These are phyloP conservation scores for Acacia melanoxylon DNA, from an alignment of 306 rosid genomes.

Conservation along the genomic window DNA sequence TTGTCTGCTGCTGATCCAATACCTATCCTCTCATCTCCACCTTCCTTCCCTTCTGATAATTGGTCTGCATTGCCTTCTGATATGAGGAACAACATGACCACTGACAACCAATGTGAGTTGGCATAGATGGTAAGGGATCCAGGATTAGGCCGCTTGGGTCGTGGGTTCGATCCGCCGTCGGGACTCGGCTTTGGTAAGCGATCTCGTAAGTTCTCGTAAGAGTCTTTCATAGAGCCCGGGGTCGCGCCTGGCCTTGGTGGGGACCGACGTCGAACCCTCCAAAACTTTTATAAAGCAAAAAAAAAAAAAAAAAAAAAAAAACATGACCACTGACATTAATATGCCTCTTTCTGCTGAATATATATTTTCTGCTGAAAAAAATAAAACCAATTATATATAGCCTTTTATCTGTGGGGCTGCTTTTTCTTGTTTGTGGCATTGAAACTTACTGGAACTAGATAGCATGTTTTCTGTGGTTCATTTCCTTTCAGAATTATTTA, in stretches of 20 bases:
- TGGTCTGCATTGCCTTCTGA: conserved; percentile 73
- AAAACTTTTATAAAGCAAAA: too few relatives aligned
- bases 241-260: too few relatives aligned
- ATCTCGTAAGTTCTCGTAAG: too few relatives aligned
- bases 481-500: conserved; percentile 35
- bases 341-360: conserved; percentile 54
- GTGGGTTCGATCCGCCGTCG: too few relatives aligned
- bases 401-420: too few relatives aligned
- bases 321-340: conserved; percentile 73
- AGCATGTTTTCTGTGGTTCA: conserved; percentile 26
- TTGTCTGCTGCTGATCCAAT: conserved; percentile 65
- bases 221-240: too few relatives aligned
- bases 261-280: too few relatives aligned
- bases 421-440: conserved; percentile 37
- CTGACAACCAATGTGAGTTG: too few relatives aligned
- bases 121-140: too few relatives aligned
- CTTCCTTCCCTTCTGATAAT: conserved; percentile 65
- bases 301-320: too few relatives aligned
- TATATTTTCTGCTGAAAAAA: conserved; percentile 42
- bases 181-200: too few relatives aligned
- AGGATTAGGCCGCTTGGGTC: too few relatives aligned
- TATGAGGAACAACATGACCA: conserved; percentile 53
- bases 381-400: not conserved
- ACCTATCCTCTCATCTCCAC: conserved; percentile 44
- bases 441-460: conserved; percentile 30